Conservation (phyloP, 257 asterid species). For the Apocynum venetum region DNA sequence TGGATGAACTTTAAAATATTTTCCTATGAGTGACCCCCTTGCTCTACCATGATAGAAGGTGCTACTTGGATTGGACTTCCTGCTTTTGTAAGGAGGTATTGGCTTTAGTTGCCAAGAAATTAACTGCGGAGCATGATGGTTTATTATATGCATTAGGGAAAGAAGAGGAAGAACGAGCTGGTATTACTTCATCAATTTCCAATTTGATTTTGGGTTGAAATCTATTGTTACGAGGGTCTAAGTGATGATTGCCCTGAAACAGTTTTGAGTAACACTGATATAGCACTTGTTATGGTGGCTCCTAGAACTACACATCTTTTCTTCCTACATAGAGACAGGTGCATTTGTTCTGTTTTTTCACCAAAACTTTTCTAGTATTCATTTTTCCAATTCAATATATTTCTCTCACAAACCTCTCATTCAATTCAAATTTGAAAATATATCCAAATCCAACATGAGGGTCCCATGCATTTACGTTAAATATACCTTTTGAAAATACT, state of each 20-base stretch:
- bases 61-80: not conserved
- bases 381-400: no score
- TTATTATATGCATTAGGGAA: not conserved
- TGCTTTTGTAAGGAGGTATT: not conserved
- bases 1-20: no score
- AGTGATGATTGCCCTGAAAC: no score
- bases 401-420: no score
- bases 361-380: no score
- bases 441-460: no score
- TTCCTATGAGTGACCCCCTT: not conserved
- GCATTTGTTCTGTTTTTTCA: no score
- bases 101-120: not conserved
- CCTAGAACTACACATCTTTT: not conserved
- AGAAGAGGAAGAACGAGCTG: no score
- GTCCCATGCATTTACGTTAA: no score
- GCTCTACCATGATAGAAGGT: not conserved
- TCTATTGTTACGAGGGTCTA: not conserved
- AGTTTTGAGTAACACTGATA: not conserved
- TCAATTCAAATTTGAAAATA: no score
- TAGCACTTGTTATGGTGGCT: not conserved
- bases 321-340: not conserved
- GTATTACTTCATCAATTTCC: no score
- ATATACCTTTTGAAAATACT: no score
- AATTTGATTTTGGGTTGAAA: not conserved
- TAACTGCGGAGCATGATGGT: not conserved